Conservation (phyloP, 2,329 filamentous ascomycete species). For the Trichoderma sp. region DNA sequence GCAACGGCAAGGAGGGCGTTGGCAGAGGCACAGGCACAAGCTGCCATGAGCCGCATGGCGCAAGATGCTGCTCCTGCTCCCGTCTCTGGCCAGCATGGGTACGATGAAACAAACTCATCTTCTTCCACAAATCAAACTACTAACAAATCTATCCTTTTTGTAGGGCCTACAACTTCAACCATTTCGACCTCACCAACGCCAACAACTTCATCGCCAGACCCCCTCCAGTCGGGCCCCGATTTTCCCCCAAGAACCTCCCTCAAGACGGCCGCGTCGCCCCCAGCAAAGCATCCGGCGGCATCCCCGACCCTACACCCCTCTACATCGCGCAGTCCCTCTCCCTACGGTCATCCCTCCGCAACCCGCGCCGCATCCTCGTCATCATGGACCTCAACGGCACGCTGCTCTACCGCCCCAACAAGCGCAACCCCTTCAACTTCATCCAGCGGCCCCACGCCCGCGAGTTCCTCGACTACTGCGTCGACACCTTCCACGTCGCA, state of each 20-base stretch:
- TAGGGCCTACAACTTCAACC: background rate
- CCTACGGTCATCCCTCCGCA: slow-evolving; percentile 40
- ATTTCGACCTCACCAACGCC: background rate
- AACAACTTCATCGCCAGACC: background rate
- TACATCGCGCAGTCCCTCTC: slow-evolving; percentile 60
- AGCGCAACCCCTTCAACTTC: slow-evolving; percentile 50
- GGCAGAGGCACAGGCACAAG: background rate
- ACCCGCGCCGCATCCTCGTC: slow-evolving; percentile 67
- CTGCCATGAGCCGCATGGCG: background rate
- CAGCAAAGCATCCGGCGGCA: slow-evolving; percentile 49
- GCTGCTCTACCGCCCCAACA: slow-evolving; percentile 68
- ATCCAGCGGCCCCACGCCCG: slow-evolving; percentile 65
- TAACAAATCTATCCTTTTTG: background rate
- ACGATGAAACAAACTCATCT: background rate
- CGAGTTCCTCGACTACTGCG: slow-evolving; percentile 70
- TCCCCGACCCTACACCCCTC: slow-evolving; percentile 57
- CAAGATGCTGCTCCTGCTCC: background rate
- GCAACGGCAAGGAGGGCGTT: background rate
- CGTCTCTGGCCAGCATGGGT: background rate
- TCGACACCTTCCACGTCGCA: slow-evolving; percentile 74
- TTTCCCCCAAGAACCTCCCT: background rate
- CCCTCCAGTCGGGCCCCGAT: background rate
- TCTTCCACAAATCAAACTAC: background rate
- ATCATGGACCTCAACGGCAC: slow-evolving; percentile 94
- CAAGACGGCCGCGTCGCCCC: slow-evolving; percentile 25